phyloP scores from a whole-genome alignment of 805 yeast genomes.

The Ogataea naganishii region DNA sequence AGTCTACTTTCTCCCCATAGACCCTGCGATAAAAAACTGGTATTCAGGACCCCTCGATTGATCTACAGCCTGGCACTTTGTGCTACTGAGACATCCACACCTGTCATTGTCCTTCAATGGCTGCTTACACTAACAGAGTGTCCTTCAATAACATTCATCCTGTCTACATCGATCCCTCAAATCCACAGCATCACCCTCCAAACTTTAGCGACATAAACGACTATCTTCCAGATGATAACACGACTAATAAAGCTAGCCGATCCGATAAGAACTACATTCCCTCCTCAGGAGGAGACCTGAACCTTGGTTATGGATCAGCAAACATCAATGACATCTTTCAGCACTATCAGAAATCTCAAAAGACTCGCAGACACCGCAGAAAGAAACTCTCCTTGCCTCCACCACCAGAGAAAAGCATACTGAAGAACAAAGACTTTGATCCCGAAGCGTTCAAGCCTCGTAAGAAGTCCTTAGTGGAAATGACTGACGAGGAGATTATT shows the following conservation, averaged over 20 bases:
- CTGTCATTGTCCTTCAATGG: too few relatives aligned
- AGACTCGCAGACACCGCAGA: conserved; percentile 8
- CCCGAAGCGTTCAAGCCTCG: conserved; percentile 12
- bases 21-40: too few relatives aligned
- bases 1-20: too few relatives aligned
- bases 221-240: conserved; percentile 3
- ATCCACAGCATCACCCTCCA: conserved; percentile 11
- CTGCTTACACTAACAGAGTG: conserved; percentile 27
- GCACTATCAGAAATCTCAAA: conserved; percentile 1
- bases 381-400: conserved; percentile 16
- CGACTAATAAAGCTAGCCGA: background rate
- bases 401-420: conserved; percentile 29
- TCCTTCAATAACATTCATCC: conserved; percentile 35
- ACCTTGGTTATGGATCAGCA: conserved; percentile 16
- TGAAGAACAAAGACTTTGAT: conserved; percentile 23
- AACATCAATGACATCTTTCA: conserved; percentile 15
- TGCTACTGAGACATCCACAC: too few relatives aligned
- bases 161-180: conserved; percentile 15
- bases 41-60: too few relatives aligned
- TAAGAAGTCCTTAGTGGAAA: conserved; percentile 38
- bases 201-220: conserved; percentile 6
- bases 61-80: too few relatives aligned
- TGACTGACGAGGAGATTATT: conserved; percentile 46
- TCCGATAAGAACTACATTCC: conserved; percentile 3
- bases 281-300: conserved; percentile 5